phyloP scores from a whole-genome alignment of 768 basidiomycete genomes.

The Gloeopeniophorella convolvens region DNA sequence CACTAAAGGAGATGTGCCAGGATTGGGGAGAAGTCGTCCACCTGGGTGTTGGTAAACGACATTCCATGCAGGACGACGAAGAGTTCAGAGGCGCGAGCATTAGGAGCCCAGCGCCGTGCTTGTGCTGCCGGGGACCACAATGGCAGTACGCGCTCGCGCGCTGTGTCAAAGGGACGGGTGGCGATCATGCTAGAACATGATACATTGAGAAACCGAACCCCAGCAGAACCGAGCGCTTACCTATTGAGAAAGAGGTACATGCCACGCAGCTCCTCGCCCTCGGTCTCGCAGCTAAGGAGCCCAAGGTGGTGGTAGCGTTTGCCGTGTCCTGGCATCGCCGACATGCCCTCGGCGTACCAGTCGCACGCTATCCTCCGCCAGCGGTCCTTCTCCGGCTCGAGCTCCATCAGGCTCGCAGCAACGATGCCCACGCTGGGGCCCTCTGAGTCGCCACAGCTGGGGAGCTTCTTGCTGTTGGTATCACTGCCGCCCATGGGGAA shows the following conservation, averaged over 20 bases:
- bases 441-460: constrained; percentile 27
- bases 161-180: constrained; percentile 77
- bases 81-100: constrained; percentile 58
- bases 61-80: constrained; percentile 98
- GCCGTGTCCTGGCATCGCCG: too few species aligned
- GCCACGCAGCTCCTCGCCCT: constrained; percentile 74
- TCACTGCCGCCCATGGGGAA: constrained; percentile 11
- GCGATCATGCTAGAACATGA: constrained; percentile 67
- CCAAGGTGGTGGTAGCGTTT: too few species aligned
- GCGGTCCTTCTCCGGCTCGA: constrained; percentile 91
- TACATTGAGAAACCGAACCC: constrained; percentile 9
- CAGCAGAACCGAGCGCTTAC: constrained; percentile 38
- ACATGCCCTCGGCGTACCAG: too few species aligned
- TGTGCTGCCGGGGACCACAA: constrained; percentile 67
- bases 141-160: too few species aligned
- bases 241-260: constrained; percentile 94
- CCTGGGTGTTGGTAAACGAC: constrained; percentile 92
- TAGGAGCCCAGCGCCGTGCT: constrained; percentile 64
- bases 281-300: constrained; percentile 73
- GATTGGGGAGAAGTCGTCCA: constrained; percentile 81
- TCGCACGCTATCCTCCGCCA: too few species aligned
- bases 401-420: constrained; percentile 71
- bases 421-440: constrained; percentile 74
- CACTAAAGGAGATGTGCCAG: constrained; percentile 83
- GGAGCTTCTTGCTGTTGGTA: constrained; percentile 1